Evolutionary conservation across 768 basidiomycete genomes (phyloP).

Genomic region (Peribolospora baueri): DNA sequence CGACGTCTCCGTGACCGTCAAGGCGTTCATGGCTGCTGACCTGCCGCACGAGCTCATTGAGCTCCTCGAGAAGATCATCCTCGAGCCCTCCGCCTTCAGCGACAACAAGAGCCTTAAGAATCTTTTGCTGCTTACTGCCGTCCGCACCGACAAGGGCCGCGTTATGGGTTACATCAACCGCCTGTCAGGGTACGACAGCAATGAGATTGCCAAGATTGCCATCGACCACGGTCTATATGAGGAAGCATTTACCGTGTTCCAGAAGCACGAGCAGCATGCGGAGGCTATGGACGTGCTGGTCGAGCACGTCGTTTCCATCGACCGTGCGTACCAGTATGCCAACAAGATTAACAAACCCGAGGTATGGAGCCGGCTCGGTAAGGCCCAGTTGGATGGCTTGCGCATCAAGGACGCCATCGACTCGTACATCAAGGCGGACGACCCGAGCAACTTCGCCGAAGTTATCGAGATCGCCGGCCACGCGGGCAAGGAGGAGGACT

Average conservation of each 20-base stretch:
- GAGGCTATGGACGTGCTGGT: conserved; percentile 94
- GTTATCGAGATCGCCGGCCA: conserved; percentile 88
- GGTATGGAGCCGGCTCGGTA: conserved; percentile 93
- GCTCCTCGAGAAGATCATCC: conserved; percentile 90
- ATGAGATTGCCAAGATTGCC: conserved; percentile 88
- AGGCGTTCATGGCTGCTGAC: conserved; percentile 90
- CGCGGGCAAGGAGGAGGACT: conserved; percentile 78
- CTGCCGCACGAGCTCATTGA: conserved; percentile 93
- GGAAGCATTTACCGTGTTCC: conserved; percentile 89
- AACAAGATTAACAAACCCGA: conserved; percentile 88
- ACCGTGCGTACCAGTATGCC: conserved; percentile 86
- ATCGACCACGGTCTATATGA: conserved; percentile 87
- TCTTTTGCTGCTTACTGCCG: conserved; percentile 75
- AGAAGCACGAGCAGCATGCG: conserved; percentile 85
- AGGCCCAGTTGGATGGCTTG: conserved; percentile 91
- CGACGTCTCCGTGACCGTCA: conserved; percentile 94
- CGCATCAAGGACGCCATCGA: conserved; percentile 97
- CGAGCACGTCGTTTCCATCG: conserved; percentile 91
- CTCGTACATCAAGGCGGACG: conserved; percentile 93
- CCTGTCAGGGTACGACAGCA: conserved; percentile 77
- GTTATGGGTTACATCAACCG: conserved; percentile 96
- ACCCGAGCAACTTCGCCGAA: conserved; percentile 76
- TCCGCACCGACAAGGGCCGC: conserved; percentile 93
- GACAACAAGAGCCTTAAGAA: conserved; percentile 96
- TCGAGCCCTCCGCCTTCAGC: conserved; percentile 89